Evolutionary conservation across 805 yeast species (phyloP).

Genomic region (Zygoascus flipseniorum): DNA sequence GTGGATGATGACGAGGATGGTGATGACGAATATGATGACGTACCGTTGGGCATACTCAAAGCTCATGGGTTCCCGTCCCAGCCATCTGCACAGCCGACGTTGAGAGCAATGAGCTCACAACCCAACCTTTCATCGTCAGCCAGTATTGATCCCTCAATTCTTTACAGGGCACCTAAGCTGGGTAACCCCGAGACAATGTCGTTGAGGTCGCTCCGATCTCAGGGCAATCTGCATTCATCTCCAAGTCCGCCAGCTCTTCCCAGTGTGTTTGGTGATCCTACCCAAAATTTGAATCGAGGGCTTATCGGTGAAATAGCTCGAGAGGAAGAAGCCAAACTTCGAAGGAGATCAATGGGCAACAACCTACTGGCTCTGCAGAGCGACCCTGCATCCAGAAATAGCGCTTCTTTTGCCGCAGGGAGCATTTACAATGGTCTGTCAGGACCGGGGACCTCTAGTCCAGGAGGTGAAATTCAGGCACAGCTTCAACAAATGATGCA

Average conservation of each 20-base stretch:
- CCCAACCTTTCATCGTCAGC: conserved; percentile 4
- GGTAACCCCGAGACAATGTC: neutral
- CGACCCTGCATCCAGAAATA: neutral
- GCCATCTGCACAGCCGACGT: conserved; percentile 3
- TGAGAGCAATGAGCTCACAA: neutral
- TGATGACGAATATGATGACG: conserved; percentile 33
- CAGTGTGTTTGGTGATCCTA: conserved; percentile 3
- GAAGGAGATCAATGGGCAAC: conserved; percentile 17
- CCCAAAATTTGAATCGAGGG: conserved; percentile 23
- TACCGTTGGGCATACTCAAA: conserved; percentile 33
- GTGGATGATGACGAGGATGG: conserved; percentile 20
- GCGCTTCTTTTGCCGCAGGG: conserved; percentile 3
- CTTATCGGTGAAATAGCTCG: conserved; percentile 33
- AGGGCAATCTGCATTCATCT: neutral
- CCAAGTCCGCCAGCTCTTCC: neutral
- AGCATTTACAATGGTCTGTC: conserved; percentile 10
- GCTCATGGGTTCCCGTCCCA: conserved; percentile 32
- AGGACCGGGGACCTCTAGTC: neutral
- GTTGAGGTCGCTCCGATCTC: neutral
- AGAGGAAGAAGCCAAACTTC: conserved; percentile 30
- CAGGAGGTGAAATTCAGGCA: conserved; percentile 19
- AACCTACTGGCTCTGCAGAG: neutral
- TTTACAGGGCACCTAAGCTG: neutral
- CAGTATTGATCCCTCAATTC: neutral
- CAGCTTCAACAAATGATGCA: conserved; percentile 28